Base-by-base conservation (phyloP, 495 filamentous ascomycete species). In the Aspergillus biplanus region DNA sequence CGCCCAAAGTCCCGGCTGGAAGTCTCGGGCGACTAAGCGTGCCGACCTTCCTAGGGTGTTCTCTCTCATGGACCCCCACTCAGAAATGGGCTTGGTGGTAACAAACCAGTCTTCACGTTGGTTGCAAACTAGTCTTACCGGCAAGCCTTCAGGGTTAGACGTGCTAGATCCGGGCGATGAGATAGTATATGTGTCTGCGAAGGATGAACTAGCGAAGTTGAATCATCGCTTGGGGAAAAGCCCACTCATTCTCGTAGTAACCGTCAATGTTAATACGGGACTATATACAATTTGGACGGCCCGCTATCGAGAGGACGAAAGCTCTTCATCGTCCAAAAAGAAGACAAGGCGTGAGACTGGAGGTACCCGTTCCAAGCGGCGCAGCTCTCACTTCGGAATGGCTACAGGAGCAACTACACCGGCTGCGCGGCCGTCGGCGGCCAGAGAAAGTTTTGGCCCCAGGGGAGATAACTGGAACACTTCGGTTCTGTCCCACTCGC, bases 341-440 rank as follows among this genome's bases (percentile, higher is more conserved):
- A 79, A 79, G 60, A 73, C 76, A 53, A 75, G 78, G 59, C 73
- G 79, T 57, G 78, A 80, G 63, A 77, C 75, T 44, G 86, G 81
- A 63, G 83, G 83, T 6, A 82, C 84, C n/a, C 82, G 84, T 21
- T 83, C 82, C n/a, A 82, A 85, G 58, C 82, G 93, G 33, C 86
- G 95, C 56, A 97, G 93, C 71, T 98, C 95, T 83, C 83, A 90
- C 83, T 91, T 88, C n/a, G 88, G 86, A 15, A 78, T 92, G 59
- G 80, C 84, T 7, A 92, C 91, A 59, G 95, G 93, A 46, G 83
- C 90, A 7, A 90, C 87, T 2, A 97, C 95, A 0, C 95, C 95
- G 16, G 76, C 89, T 33, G 76, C 83, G 35, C 81, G 80, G 63
- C 66, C 76, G 56, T 62, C 80, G 52, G 75, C 72, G 39, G 50